A percentile compares a stretch with the other conserved stretches of the same genome.
Conservation (phyloP, 768 basidiomycete species). For the Tulasnella sp. region DNA sequence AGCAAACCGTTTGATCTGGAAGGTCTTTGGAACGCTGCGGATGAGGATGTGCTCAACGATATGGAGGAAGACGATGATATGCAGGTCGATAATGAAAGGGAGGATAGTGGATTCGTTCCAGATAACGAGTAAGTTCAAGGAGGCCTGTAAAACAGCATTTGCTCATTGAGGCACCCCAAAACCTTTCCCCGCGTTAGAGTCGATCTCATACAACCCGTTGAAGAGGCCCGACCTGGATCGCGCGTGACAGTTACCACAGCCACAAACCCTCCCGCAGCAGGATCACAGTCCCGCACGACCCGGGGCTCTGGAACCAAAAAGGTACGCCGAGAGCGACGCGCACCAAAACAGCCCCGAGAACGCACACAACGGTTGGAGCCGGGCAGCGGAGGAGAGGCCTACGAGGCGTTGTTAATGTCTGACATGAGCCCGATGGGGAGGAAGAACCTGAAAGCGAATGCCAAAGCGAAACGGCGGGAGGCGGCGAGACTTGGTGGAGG, state of each 20-base stretch:
- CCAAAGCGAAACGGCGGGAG: conserved; percentile 9
- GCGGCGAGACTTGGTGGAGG: neutral
- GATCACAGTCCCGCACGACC: conserved; percentile 7
- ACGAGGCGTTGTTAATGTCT: neutral
- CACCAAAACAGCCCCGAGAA: conserved; percentile 3
- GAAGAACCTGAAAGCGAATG: conserved; percentile 13
- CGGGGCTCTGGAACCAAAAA: neutral
- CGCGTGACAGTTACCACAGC: neutral
- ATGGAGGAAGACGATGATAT: conserved; percentile 29
- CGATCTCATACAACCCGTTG: neutral
- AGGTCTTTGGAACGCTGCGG: conserved; percentile 69
- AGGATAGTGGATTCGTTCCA: conserved; percentile 25
- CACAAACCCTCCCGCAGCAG: conserved; percentile 1
- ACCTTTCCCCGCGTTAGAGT: neutral
- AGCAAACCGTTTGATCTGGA: conserved; percentile 72
- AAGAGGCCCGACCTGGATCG: neutral
- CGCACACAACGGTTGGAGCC: conserved; percentile 11
- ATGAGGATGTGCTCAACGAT: conserved; percentile 55
- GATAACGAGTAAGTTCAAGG: conserved; percentile 31
- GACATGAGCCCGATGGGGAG: conserved; percentile 6
- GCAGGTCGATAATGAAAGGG: conserved; percentile 22
- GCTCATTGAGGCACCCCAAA: neutral
- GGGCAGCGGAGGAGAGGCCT: neutral
- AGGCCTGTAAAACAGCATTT: neutral
- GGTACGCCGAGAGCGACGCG: neutral